Evolutionary conservation across 78 protist species (phyloP), one percentile per base, ranked within the genome.

Genomic region (Salpingoeca rosetta): DNA sequence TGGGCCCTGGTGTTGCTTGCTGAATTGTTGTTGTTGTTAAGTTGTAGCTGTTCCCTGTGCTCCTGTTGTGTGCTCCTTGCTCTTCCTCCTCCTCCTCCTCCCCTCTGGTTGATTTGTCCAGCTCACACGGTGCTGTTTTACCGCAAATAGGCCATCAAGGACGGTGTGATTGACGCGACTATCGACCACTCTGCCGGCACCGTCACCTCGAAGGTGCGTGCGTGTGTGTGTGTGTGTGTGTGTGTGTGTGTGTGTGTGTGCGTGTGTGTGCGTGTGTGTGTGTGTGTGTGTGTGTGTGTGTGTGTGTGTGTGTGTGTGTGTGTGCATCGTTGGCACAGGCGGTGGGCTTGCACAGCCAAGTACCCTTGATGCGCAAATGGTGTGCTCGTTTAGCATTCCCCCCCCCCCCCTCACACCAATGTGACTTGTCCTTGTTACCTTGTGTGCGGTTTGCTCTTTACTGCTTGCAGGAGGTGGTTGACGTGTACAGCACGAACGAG

Each of bases 161-260:
- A 95, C 84, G 94, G 94, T n/a, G 96, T 95, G 25, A 94, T 96
- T 35, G 92, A 89, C 36, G 98, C 98, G 1, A 27, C 81, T 27
- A 85, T 96, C 81, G 92, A 95, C 87, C 98, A 94, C 86, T 91
- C 76, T 39, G 83, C 42, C 11, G 92, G 91, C 7, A 82, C 37
- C 75, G 79, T 96, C 3, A 84, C 76, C 37, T 80, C 92, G n/a
- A 93, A 85, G 51, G 85, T 65, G 65, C 84, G 84, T 2, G 36
- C 25, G 31, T 78, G 12, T 25, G 31, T n/a, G 17, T 37, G 28
- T 42, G 72, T 56, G 22, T 25, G n/a, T n/a, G n/a, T n/a, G n/a
- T n/a, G n/a, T n/a, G n/a, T n/a, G n/a, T n/a, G n/a, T n/a, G n/a
- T n/a, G n/a, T n/a, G n/a, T n/a, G n/a, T n/a, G n/a, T n/a, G n/a